Evolutionary conservation across 306 rosid genomes (phyloP).

Genomic region (Lotus japonicus): DNA sequence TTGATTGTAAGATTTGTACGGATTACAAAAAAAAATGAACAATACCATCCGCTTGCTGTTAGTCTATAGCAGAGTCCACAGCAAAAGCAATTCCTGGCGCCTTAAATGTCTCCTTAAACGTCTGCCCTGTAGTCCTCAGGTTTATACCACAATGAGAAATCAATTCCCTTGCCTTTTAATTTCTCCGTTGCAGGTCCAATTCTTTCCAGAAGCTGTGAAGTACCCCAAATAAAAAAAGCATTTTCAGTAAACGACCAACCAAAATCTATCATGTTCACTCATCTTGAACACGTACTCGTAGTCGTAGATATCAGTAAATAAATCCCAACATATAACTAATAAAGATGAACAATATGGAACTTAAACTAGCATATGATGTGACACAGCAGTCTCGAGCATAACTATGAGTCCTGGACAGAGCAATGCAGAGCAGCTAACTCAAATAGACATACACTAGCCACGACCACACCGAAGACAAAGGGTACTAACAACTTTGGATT

Average conservation of each 20-base stretch:
- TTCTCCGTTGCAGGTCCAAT: conserved; percentile 84
- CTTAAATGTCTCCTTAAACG: conserved; percentile 56
- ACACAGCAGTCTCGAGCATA: background rate
- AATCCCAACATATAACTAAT: background rate
- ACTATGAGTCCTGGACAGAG: background rate
- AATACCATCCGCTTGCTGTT: background rate
- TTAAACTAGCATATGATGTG: background rate
- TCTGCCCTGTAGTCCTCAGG: conserved; percentile 75
- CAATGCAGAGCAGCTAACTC: background rate
- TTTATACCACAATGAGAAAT: conserved; percentile 85
- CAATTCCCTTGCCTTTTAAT: conserved; percentile 56
- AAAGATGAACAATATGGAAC: background rate
- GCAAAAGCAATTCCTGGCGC: background rate
- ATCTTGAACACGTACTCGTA: background rate
- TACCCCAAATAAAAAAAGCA: background rate
- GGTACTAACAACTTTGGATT: too few relatives aligned
- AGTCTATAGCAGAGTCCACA: background rate
- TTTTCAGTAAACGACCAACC: background rate
- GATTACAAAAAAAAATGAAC: background rate
- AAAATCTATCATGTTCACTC: background rate
- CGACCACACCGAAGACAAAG: too few relatives aligned
- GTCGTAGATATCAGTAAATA: background rate
- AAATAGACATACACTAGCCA: too few relatives aligned
- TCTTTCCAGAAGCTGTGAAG: conserved; percentile 68
- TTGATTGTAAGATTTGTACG: background rate